Conservation (phyloP, 352 stramenopile genomes). For the Chrysophaeum taylorii region DNA sequence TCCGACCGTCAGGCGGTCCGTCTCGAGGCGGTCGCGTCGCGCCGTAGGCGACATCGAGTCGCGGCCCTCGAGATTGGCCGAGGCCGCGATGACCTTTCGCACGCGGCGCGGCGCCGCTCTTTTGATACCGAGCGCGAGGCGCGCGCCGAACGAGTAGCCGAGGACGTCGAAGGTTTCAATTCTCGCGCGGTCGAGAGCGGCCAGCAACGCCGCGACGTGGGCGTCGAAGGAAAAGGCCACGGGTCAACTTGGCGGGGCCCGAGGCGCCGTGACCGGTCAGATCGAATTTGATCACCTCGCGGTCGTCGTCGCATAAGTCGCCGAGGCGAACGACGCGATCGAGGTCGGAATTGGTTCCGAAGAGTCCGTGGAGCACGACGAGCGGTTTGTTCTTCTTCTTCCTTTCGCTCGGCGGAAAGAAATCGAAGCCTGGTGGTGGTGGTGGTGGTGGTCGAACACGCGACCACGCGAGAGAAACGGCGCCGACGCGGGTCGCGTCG, state of each 20-base stretch:
- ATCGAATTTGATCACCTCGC: not conserved
- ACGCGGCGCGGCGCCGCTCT: not conserved
- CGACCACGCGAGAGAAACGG: not conserved
- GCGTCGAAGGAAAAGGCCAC: not conserved
- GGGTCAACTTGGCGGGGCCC: not conserved
- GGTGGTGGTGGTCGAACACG: too few species aligned
- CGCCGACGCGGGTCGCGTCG: not conserved
- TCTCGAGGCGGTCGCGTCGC: too few species aligned
- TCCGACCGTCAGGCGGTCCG: too few species aligned
- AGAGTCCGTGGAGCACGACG: conserved; percentile 7
- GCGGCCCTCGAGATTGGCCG: not conserved
- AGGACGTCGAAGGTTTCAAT: not conserved
- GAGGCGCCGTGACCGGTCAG: not conserved
- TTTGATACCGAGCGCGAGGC: conserved; percentile 1
- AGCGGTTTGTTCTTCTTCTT: not conserved
- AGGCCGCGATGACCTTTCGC: not conserved
- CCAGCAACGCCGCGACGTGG: not conserved
- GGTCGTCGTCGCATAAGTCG: not conserved
- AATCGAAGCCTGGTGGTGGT: too few species aligned
- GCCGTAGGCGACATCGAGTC: not conserved
- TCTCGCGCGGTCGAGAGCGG: not conserved
- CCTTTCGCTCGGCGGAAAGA: too few species aligned
- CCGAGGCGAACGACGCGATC: not conserved
- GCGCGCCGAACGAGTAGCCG: conserved; percentile 9
- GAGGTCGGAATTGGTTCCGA: not conserved